Evolutionary conservation across 352 stramenopile species (phyloP).

Genomic region (Globisporangium barbulae): DNA sequence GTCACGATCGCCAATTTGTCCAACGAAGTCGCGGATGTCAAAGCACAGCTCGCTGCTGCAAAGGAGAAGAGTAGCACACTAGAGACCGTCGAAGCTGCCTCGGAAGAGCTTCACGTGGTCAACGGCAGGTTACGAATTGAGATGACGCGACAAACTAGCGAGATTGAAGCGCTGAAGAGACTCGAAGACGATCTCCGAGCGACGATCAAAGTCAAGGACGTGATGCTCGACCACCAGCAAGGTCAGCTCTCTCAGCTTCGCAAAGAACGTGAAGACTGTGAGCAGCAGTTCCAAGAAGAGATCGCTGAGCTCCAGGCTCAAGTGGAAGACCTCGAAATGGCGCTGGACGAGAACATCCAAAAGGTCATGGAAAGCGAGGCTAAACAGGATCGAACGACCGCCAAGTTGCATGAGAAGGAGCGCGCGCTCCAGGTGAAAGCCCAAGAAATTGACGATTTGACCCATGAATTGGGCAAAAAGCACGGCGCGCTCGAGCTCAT

Average conservation of each 20-base stretch:
- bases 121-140: slow-evolving; percentile 23
- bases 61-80: slow-evolving; percentile 22
- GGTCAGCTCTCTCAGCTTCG: slow-evolving; percentile 50
- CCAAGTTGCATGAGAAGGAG: slow-evolving; percentile 24
- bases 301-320: slow-evolving; percentile 44
- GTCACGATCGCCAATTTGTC: slow-evolving; percentile 29
- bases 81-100: slow-evolving; percentile 18
- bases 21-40: slow-evolving; percentile 23
- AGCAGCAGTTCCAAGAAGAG: slow-evolving; percentile 47
- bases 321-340: slow-evolving; percentile 58
- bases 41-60: slow-evolving; percentile 29
- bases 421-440: slow-evolving; percentile 10
- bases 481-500: slow-evolving; percentile 57
- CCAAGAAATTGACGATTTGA: slow-evolving; percentile 23
- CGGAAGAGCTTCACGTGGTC: slow-evolving; percentile 23
- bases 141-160: slow-evolving; percentile 21
- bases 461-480: slow-evolving; percentile 44
- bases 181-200: slow-evolving; percentile 53
- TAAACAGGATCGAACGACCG: slow-evolving; percentile 25
- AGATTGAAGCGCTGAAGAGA: slow-evolving; percentile 26
- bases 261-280: slow-evolving; percentile 23
- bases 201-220: slow-evolving; percentile 64
- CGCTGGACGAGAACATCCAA: slow-evolving; percentile 53
- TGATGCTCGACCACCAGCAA: slow-evolving; percentile 65
- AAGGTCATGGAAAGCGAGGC: slow-evolving; percentile 34